Evolutionary conservation across 257 asterid genomes (phyloP), one percentile per base, ranked within the genome.

Genomic region (Scutellaria barbata): DNA sequence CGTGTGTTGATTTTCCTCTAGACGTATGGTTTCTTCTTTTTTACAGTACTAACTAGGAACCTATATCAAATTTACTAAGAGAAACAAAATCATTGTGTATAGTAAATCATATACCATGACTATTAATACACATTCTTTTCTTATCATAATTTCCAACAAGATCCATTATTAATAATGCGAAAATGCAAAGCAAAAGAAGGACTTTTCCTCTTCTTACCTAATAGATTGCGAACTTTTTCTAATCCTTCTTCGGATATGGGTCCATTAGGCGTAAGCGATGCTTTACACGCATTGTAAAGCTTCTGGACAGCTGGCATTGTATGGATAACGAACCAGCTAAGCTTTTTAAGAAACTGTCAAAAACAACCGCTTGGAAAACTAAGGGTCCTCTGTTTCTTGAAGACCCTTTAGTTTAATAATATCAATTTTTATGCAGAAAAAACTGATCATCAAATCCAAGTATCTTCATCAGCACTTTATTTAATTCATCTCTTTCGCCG

Each of bases 261-360:
- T 73, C 98, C 99, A 78, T 81, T 81, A n/a, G 95, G 84, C 52
- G 92, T 82, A 71, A 95, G 94, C 0, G 97, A 88, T 46, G 82
- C 96, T 85, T 81, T 92, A 82, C 99, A 95, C 52, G 98, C 87
- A 40, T 95, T 95, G 77, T 95, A 95, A 64, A 95, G 99, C 91
- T 87, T 95, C 89, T 95, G 99, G 65, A 95, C 81, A 74, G 96
- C 92, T 82, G 99, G 99, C 99, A 95, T 95, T 84, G 92, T 87
- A 80, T 56, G 73, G 81, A 67, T 66, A 66, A 71, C 59, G 65
- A 72, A 75, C 72, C 59, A 58, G 65, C 74, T 64, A 52, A 71
- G 61, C 64, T 73, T 79, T 47, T 79, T 47, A 37, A 43, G 77
- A 58, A 67, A 74, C 59, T 1, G 73, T 61, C 46, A 72, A 72